These are phyloP conservation scores for Magnaporthiopsis poae DNA, from an alignment of 2,329 filamentous ascomycete species.

Conservation along the genomic window DNA sequence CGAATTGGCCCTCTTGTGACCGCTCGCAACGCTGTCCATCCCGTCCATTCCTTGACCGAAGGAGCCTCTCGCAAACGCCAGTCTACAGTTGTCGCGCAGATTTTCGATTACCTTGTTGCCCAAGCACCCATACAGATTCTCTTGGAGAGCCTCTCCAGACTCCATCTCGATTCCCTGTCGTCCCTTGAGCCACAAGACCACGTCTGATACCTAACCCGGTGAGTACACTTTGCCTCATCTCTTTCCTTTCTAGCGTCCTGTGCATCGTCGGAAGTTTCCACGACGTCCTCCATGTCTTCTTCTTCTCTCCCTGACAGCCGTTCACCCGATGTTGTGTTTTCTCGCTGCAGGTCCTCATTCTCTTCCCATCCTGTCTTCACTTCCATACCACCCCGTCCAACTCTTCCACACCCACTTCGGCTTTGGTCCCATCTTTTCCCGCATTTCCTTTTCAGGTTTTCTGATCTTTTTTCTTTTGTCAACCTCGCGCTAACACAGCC, in stretches of 20 bases:
- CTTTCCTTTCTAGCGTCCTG: not conserved
- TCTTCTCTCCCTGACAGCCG: not conserved
- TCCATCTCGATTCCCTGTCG: no score
- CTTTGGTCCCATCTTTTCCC: not conserved
- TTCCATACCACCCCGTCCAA: not conserved
- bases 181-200: no score
- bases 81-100: no score
- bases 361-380: not conserved
- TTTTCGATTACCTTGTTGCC: no score
- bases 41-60: no score
- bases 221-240: not conserved
- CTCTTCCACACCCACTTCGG: not conserved
- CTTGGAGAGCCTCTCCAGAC: no score
- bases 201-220: not conserved
- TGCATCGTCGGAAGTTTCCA: not conserved
- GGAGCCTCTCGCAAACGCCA: no score
- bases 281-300: not conserved
- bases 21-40: no score
- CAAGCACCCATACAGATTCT: no score
- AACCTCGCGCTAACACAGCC: not conserved
- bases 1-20: no score
- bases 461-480: constrained; percentile 4
- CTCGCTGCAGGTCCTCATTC: not conserved
- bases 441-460: not conserved
- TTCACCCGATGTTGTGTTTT: not conserved